Base-by-base conservation (phyloP, 73 alveolate species). In the Tetrahymena malaccensis region DNA sequence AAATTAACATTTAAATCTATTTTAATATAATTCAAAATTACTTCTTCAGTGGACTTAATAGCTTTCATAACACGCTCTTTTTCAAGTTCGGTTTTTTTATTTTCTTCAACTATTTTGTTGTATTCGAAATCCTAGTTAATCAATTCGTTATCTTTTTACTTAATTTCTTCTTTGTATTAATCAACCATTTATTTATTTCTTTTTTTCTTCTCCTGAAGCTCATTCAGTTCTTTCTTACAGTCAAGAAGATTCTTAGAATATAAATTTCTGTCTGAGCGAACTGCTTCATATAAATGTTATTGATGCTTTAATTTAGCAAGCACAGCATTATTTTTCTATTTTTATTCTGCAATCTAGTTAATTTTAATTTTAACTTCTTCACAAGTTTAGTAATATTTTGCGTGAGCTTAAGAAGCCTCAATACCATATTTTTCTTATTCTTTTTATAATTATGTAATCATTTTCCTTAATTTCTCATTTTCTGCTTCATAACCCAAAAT, bases 271-370 rank as follows among this genome's bases (percentile, higher is more conserved):
- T 99, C 99, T 43, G 99, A 98, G 96, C 99, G 96, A 4, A 99
- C 99, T 34, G 99, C 99, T 96, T 99, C 99, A 93, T 99, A 99
- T 58, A 99, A 98, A 96, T 99, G 98, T 97, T 99, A 96, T 97
- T 99, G 99, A 97, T 99, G 99, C 94, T 99, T 99, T 55, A 99
- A 98, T 98, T 98, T 99, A 43, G 99, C 99, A 96, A 99, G 99
- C 3, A 99, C 99, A 94, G 98, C 99, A 44, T 97, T 97, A 95
- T 98, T 99, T 95, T 98, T 98, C 97, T 98, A 98, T 44, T 99
- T 97, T 43, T 98, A 96, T 97, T 99, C 99, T 43, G 99, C 98
- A 35, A 99, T 98, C 35, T 98, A 97, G 94, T 99, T 98, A 94
- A 98, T 99, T 97, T 98, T 98, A 93, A 98, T 96, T 96, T 99